These are phyloP conservation scores for Camellia oleifera DNA, from an alignment of 179 eudicot species.

Conservation along the genomic window DNA sequence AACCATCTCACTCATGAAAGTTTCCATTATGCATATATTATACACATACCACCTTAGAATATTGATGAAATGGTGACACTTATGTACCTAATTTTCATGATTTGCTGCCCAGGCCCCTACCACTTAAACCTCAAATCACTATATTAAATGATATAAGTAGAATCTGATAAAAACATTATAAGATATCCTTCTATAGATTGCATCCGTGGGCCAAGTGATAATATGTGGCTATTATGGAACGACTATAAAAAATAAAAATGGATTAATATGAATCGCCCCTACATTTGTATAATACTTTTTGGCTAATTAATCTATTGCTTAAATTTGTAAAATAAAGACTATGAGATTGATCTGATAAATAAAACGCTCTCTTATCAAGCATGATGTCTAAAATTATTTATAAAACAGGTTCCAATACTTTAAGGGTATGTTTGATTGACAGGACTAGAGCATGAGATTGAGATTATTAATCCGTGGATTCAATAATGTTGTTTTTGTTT, in stretches of 20 bases:
- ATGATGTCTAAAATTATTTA: no score
- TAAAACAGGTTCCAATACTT: not conserved
- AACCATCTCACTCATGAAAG: conserved; percentile 14
- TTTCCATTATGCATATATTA: not conserved
- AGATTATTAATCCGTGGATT: no score
- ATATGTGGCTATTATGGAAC: not conserved
- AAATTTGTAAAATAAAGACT: not conserved
- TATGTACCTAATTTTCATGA: conserved; percentile 13
- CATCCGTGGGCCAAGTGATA: not conserved
- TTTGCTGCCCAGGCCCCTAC: conserved; percentile 4
- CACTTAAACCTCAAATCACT: conserved; percentile 10
- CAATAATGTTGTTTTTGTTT: no score
- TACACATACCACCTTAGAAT: not conserved
- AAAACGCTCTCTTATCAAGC: no score
- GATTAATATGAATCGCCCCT: no score
- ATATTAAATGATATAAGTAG: not conserved
- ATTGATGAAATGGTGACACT: conserved; percentile 3
- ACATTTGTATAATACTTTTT: not conserved
- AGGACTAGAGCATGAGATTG: no score
- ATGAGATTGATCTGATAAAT: no score
- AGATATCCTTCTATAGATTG: not conserved
- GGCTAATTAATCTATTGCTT: not conserved
- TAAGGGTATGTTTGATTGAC: not conserved
- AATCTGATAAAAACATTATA: not conserved
- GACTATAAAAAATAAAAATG: no score